Evolutionary conservation across 2,329 filamentous ascomycete genomes (phyloP).

Genomic region (Cladosporium sp.): DNA sequence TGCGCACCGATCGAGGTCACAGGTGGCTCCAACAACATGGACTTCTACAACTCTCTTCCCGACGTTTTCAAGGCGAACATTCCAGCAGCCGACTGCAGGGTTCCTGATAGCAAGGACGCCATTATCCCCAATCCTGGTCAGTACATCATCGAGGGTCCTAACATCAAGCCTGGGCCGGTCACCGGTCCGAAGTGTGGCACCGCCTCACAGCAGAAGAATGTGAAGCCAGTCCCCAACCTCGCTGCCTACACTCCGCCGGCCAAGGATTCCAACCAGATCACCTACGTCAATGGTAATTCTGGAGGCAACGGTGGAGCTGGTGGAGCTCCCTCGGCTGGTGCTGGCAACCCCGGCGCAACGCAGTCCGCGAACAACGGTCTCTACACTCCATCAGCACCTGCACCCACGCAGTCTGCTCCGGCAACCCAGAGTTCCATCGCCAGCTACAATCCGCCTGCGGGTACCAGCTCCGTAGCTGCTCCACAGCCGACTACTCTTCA

Average conservation of each 20-base stretch:
- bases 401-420: not conserved
- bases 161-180: slow-evolving; percentile 8
- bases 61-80: slow-evolving; percentile 67
- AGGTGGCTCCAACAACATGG: slow-evolving; percentile 34
- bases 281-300: not conserved
- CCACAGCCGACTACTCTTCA: not conserved
- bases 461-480: not conserved
- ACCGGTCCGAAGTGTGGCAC: slow-evolving; percentile 18
- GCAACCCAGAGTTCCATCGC: not conserved
- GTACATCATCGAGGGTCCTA: slow-evolving; percentile 4
- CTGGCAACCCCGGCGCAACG: not conserved
- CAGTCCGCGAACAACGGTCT: not conserved
- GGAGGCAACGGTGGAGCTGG: not conserved
- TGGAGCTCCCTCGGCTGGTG: not conserved
- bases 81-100: slow-evolving; percentile 45
- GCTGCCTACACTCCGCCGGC: not conserved
- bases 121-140: slow-evolving; percentile 57
- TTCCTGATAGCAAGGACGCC: slow-evolving; percentile 47
- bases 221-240: not conserved
- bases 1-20: slow-evolving; percentile 69
- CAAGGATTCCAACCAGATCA: slow-evolving; percentile 2
- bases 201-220: slow-evolving; percentile 11
- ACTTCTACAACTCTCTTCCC: slow-evolving; percentile 56
- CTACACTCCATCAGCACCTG: not conserved
- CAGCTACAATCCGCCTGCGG: not conserved